These are phyloP conservation scores for Neobulgaria alba DNA, from an alignment of 2,329 filamentous ascomycete genomes.

Conservation along the genomic window DNA sequence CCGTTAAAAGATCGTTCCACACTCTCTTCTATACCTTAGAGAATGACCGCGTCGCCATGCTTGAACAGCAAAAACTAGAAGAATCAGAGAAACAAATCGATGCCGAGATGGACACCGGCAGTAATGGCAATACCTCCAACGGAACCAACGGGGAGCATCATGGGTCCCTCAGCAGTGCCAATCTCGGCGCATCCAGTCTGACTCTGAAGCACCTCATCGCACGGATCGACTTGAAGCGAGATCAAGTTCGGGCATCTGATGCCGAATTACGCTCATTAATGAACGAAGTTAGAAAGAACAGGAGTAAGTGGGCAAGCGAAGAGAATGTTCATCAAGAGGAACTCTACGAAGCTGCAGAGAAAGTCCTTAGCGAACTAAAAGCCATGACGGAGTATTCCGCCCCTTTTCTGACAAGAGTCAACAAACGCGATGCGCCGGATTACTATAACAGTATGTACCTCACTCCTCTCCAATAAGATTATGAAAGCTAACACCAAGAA, in stretches of 20 bases:
- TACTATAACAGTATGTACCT: slow-evolving; percentile 73
- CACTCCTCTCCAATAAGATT: not conserved
- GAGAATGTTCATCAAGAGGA: slow-evolving; percentile 97
- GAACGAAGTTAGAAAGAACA: slow-evolving; percentile 94
- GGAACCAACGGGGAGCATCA: slow-evolving; percentile 54
- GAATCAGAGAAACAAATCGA: slow-evolving; percentile 95
- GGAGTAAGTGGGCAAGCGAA: slow-evolving; percentile 98
- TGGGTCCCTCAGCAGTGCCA: slow-evolving; percentile 84
- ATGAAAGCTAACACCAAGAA: slow-evolving; percentile 39
- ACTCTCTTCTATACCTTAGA: slow-evolving; percentile 93
- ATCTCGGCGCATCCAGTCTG: slow-evolving; percentile 89
- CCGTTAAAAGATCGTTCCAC: slow-evolving; percentile 82
- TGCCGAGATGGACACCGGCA: slow-evolving; percentile 77
- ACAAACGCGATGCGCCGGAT: slow-evolving; percentile 93
- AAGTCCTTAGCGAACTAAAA: slow-evolving; percentile 93
- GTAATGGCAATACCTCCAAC: slow-evolving; percentile 41
- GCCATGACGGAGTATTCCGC: slow-evolving; percentile 95
- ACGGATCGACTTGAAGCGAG: slow-evolving; percentile 85
- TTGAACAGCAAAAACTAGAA: slow-evolving; percentile 94
- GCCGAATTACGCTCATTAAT: slow-evolving; percentile 86
- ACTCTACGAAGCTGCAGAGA: slow-evolving; percentile 91
- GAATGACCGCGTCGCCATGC: slow-evolving; percentile 90
- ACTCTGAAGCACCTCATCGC: slow-evolving; percentile 96
- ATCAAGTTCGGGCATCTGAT: slow-evolving; percentile 84
- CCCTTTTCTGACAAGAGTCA: slow-evolving; percentile 89